phyloP scores from a whole-genome alignment of 352 stramenopile genomes.

The Globisporangium polare region DNA sequence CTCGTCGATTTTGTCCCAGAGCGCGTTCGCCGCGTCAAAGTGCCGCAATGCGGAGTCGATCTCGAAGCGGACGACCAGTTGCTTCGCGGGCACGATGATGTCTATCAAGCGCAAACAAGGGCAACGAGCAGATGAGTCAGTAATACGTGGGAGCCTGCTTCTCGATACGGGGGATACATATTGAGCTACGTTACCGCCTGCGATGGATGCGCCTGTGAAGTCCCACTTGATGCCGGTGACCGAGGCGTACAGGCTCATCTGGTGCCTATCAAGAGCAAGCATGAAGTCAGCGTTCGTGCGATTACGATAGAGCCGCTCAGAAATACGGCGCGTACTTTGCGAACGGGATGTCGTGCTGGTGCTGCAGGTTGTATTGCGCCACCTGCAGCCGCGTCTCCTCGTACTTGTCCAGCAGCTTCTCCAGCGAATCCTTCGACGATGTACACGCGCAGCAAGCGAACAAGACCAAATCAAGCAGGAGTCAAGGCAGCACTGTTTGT shows the following conservation, averaged over 20 bases:
- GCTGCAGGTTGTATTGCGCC: constrained; percentile 49
- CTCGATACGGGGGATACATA: neutral
- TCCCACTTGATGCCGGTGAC: constrained; percentile 82
- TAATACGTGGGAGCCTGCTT: neutral
- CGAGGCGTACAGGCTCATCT: constrained; percentile 73
- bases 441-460: constrained; percentile 10
- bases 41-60: constrained; percentile 43
- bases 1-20: constrained; percentile 71
- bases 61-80: constrained; percentile 56
- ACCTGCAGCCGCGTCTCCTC: constrained; percentile 57
- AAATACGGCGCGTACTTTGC: constrained; percentile 33
- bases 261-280: constrained; percentile 35
- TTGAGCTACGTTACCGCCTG: constrained; percentile 34
- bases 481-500: constrained; percentile 1
- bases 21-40: constrained; percentile 53
- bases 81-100: constrained; percentile 56
- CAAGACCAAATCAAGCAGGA: neutral
- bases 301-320: neutral
- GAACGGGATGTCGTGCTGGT: constrained; percentile 64
- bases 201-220: constrained; percentile 46
- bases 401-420: constrained; percentile 62
- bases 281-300: constrained; percentile 7
- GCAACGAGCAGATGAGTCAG: neutral
- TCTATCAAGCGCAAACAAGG: constrained; percentile 24
- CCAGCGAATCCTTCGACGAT: constrained; percentile 59